phyloP scores from a whole-genome alignment of 441 rosid species.

The Syzygium malaccense region DNA sequence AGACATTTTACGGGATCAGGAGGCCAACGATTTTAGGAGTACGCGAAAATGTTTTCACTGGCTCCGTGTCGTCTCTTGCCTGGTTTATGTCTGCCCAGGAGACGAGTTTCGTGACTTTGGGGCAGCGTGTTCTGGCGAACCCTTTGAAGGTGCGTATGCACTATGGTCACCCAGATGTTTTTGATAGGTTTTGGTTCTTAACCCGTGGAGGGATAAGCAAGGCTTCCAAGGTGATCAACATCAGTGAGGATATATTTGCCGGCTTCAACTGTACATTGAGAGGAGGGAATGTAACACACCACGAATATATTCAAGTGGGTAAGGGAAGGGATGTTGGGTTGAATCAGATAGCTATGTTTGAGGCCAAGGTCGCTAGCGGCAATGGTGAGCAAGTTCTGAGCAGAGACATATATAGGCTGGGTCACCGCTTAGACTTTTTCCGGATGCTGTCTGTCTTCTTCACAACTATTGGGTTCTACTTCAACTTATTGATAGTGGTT shows the following conservation, averaged over 20 bases:
- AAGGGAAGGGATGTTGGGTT: conserved; percentile 20
- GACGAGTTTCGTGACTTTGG: conserved; percentile 9
- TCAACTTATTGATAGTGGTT: conserved; percentile 6
- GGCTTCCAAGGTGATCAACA: conserved; percentile 13
- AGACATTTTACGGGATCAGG: conserved; percentile 5
- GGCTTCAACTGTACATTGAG: conserved; percentile 16
- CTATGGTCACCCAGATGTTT: conserved; percentile 15
- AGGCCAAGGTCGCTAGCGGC: conserved; percentile 16
- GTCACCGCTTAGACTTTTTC: conserved; percentile 13
- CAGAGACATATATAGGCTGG: conserved; percentile 14
- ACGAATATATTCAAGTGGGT: conserved; percentile 18
- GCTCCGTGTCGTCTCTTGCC: conserved; percentile 17
- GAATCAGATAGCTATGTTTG: conserved; percentile 15
- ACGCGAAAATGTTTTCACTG: conserved; percentile 15
- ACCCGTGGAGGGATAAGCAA: conserved; percentile 15
- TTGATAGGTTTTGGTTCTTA: conserved; percentile 16
- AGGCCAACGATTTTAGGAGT: conserved; percentile 12
- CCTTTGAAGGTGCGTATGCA: conserved; percentile 19
- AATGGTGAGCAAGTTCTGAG: conserved; percentile 17
- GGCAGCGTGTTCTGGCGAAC: conserved; percentile 13
- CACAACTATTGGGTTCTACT: conserved; percentile 12
- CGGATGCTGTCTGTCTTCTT: conserved; percentile 15
- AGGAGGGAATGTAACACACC: conserved; percentile 17
- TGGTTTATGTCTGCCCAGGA: conserved; percentile 21
- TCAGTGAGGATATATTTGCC: conserved; percentile 19